Base-by-base conservation (phyloP, 805 yeast species). In the Metschnikowia vanudenii region DNA sequence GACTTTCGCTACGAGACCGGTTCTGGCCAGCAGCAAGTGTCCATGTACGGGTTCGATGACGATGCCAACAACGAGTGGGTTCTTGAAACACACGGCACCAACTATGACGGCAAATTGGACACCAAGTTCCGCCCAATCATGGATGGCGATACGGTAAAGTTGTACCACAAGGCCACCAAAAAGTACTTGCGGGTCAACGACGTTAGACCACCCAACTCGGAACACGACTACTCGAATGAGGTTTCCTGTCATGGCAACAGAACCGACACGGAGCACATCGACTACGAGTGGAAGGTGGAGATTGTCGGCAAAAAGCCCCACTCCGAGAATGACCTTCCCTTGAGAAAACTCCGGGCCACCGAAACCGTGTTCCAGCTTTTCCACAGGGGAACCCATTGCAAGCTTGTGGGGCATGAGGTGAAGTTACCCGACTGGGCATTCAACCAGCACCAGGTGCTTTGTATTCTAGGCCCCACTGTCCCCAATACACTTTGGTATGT, bases 211-310 rank as follows among this genome's bases (percentile, higher is more conserved):
- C 97, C 96, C 9, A 79, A 90, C 22, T 79, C 92, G 9, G 96
- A 88, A 60, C 94, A 88, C 59, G 98, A 94, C 46, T 91, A 92
- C 65, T 84, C 90, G 60, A 79, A 77, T 53, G 96, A 90, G 64
- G 96, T 90, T 1, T 78, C 88, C 22, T 81, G 88, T 52, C 71
- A 81, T 46, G 94, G 92, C 4, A 79, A 78, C 63, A 64, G 73
- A 6, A 50, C 49, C 6, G 79, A 81, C 1, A 67, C 68, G 2
- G 94, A 88, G 14, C 86, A 86, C 54, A 72, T 76, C 35, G 81
- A 81, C 60, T 90, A 87, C 62, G 78, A 79, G 51, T 90, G 89
- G 76, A 78, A 78, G 46, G 67, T 92, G 17, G 74, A 78, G 56
- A 75, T 83, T 31, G 32, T 67, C 8, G 44, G 44, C 22, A 62